Conservation (phyloP, 768 basidiomycete species). For the Suillus fuscotomentosus region DNA sequence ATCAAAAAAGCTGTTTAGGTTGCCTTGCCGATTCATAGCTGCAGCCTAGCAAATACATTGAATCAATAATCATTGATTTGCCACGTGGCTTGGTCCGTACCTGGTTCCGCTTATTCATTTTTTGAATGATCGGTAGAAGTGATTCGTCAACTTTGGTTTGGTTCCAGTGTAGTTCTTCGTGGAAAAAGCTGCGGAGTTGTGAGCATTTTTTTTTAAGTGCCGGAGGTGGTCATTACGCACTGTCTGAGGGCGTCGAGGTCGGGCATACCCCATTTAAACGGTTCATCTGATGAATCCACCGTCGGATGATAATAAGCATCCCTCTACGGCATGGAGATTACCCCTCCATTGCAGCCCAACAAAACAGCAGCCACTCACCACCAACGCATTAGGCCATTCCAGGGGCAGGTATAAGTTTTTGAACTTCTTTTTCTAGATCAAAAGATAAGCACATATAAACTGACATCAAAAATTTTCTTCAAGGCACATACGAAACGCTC, state of each 20-base stretch:
- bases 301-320: slow-evolving; percentile 93
- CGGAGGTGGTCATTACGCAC: slow-evolving; percentile 40
- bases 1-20: slow-evolving; percentile 74
- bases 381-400: slow-evolving; percentile 92
- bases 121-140: slow-evolving; percentile 88
- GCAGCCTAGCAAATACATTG: slow-evolving; percentile 42
- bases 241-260: slow-evolving; percentile 88
- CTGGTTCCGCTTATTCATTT: slow-evolving; percentile 79
- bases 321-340: slow-evolving; percentile 44
- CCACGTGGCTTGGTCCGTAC: slow-evolving; percentile 33
- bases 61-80: not conserved
- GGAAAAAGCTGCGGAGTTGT: slow-evolving; percentile 53
- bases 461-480: slow-evolving; percentile 8
- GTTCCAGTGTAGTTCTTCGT: slow-evolving; percentile 79
- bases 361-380: slow-evolving; percentile 50
- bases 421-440: slow-evolving; percentile 81
- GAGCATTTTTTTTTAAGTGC: slow-evolving; percentile 14
- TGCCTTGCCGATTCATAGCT: slow-evolving; percentile 73
- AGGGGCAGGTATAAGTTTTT: slow-evolving; percentile 74
- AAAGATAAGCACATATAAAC: slow-evolving; percentile 11
- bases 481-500: slow-evolving; percentile 73
- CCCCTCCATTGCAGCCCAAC: slow-evolving; percentile 1
- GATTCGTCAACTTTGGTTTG: slow-evolving; percentile 85
- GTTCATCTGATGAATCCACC: slow-evolving; percentile 88
- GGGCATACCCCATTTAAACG: slow-evolving; percentile 96